Evolutionary conservation across 257 asterid species (phyloP), one percentile per base, ranked within the genome.

Genomic region (Datura wrightii): DNA sequence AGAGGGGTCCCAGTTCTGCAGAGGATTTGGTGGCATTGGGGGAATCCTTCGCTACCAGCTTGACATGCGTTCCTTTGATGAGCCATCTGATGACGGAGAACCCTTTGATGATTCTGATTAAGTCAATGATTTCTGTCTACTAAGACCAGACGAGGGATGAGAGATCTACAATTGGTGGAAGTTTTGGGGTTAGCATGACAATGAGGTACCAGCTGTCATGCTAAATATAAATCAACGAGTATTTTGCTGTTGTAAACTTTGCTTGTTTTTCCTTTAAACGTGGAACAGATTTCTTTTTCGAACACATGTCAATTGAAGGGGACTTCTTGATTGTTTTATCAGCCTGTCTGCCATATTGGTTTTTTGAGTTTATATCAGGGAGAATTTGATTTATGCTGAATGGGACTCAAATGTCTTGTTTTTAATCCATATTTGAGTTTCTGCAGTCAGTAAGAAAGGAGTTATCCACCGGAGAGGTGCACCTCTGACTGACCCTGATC

Each of bases 1-100:
- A 76, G 90, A 89, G 84, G 90, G 92, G 3, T 88, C 92, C 46
- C 92, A 89, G 80, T 89, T 89, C 81, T 89, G 90, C 84, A 80
- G 92, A 86, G 92, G 92, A 41, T 89, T 89, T 78, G 92, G 92
- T 72, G 92, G 92, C 70, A 89, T 89, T 85, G 92, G 92, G 19
- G 92, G 92, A 82, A 82, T 88, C 42, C 89, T 89, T 83, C 89
- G 92, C 4, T 88, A 89, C 90, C 92, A 89, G 88, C 89, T 88
- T 86, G 92, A 89, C 81, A 82, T 89, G 88, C 90, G 90, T 15
- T 60, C 89, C 56, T 89, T 89, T 52, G 92, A 89, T 83, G 92
- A 89, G 83, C 90, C 88, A 50, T 88, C 89, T 72, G 92, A 88
- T 76, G 90, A 89, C 54, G 92, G 87, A 66, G 91, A 88, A 85